Conservation (phyloP, 495 filamentous ascomycete species). For the Clohesyomyces aquaticus region DNA sequence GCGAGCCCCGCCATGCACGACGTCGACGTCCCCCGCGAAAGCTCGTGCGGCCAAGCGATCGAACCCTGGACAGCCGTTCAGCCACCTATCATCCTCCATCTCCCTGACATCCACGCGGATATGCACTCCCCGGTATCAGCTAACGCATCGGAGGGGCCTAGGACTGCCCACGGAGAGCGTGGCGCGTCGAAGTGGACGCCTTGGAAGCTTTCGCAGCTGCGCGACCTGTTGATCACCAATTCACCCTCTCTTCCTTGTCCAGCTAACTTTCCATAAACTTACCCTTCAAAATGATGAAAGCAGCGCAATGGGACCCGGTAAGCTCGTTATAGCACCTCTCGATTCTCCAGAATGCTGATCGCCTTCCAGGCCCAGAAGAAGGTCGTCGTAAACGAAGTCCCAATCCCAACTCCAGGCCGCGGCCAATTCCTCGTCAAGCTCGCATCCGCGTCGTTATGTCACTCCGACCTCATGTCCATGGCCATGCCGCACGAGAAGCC, state of each 20-base stretch:
- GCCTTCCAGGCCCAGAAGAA: slow-evolving; percentile 18
- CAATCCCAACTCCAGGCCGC: slow-evolving; percentile 29
- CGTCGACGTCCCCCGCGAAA: neutral
- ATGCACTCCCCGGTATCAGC: slow-evolving; percentile 12
- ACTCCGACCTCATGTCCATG: slow-evolving; percentile 41
- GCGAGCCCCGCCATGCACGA: neutral
- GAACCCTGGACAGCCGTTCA: neutral
- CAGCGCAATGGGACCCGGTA: slow-evolving; percentile 36
- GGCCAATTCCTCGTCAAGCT: slow-evolving; percentile 42
- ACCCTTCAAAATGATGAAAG: slow-evolving; percentile 21
- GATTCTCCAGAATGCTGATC: neutral
- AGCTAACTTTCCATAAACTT: neutral
- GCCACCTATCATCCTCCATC: neutral
- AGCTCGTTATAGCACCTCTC: neutral
- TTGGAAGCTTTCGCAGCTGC: slow-evolving; percentile 4
- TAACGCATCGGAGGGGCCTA: neutral
- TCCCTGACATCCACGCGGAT: slow-evolving; percentile 3
- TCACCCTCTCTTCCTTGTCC: neutral
- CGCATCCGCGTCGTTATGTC: slow-evolving; percentile 41
- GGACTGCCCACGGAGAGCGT: neutral
- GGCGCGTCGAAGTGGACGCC: neutral
- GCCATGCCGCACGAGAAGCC: slow-evolving; percentile 38
- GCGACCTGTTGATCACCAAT: neutral
- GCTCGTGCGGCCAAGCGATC: neutral
- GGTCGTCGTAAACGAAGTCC: slow-evolving; percentile 36